These are phyloP conservation scores for Pseudogymnoascus sp. DNA, from an alignment of 2,329 filamentous ascomycete species.

Conservation along the genomic window DNA sequence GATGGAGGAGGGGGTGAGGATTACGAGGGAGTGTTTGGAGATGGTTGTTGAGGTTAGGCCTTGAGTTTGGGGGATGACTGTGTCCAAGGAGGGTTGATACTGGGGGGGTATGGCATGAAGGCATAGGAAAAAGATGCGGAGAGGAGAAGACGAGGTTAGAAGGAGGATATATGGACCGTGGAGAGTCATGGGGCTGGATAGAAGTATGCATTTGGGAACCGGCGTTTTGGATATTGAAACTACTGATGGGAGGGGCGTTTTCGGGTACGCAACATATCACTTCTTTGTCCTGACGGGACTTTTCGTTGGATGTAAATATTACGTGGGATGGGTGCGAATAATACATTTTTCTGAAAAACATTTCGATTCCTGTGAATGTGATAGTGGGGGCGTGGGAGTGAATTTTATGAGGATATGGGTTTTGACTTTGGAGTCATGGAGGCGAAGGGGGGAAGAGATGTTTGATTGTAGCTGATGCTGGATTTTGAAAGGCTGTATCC, in stretches of 20 bases:
- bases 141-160: neutral
- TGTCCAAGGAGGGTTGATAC: neutral
- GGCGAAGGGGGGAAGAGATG: neutral
- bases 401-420: neutral
- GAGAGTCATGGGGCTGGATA: neutral
- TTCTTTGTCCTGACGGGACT: neutral
- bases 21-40: conserved; percentile 51
- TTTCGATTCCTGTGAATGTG: neutral
- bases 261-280: neutral
- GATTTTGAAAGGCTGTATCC: neutral
- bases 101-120: no score
- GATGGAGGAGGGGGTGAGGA: conserved; percentile 53
- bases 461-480: neutral
- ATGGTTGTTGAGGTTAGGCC: conserved; percentile 25
- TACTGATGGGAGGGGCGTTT: neutral
- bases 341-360: neutral
- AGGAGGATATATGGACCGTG: neutral
- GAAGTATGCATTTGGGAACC: conserved; percentile 5
- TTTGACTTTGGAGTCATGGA: neutral
- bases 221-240: conserved; percentile 3
- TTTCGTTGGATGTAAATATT: neutral
- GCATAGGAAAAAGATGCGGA: no score
- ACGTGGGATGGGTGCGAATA: neutral
- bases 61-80: no score
- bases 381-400: neutral